Conservation (phyloP, 352 stramenopile genomes). For the Saprolegnia diclina region DNA sequence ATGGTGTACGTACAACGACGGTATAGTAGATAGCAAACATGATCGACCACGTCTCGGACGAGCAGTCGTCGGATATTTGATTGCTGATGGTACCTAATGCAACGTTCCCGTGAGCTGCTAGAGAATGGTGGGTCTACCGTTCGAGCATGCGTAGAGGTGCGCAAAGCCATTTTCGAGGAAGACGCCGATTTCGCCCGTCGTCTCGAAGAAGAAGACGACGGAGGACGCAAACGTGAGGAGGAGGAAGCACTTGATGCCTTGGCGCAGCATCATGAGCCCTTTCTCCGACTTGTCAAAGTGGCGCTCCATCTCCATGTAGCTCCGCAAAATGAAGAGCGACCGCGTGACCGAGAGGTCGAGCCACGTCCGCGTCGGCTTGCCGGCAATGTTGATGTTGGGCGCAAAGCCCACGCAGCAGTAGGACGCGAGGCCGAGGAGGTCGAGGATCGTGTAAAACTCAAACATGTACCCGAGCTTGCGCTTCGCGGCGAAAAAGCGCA, state of each 20-base stretch:
- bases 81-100: slow-evolving; percentile 1
- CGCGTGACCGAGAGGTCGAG: slow-evolving; percentile 85
- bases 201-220: slow-evolving; percentile 85
- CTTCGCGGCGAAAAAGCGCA: slow-evolving; percentile 72
- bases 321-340: slow-evolving; percentile 69
- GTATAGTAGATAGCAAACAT: slow-evolving; percentile 89
- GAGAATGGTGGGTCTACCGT: too few species aligned
- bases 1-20: slow-evolving; percentile 52
- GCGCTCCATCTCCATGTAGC: slow-evolving; percentile 80
- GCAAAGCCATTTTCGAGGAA: slow-evolving; percentile 74
- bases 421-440: slow-evolving; percentile 63
- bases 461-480: slow-evolving; percentile 81
- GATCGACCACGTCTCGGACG: slow-evolving; percentile 71
- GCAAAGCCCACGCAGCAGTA: slow-evolving; percentile 74
- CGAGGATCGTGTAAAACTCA: slow-evolving; percentile 62
- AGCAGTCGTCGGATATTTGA: slow-evolving; percentile 37
- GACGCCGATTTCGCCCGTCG: slow-evolving; percentile 73
- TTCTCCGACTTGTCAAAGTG: slow-evolving; percentile 62
- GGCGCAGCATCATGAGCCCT: slow-evolving; percentile 74
- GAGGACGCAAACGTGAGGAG: slow-evolving; percentile 77
- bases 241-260: slow-evolving; percentile 73
- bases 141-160: slow-evolving; percentile 64
- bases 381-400: slow-evolving; percentile 45
- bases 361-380: slow-evolving; percentile 59
- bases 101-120: too few species aligned